Conservation (phyloP, 768 basidiomycete genomes). For the Pulveroboletus sp. region DNA sequence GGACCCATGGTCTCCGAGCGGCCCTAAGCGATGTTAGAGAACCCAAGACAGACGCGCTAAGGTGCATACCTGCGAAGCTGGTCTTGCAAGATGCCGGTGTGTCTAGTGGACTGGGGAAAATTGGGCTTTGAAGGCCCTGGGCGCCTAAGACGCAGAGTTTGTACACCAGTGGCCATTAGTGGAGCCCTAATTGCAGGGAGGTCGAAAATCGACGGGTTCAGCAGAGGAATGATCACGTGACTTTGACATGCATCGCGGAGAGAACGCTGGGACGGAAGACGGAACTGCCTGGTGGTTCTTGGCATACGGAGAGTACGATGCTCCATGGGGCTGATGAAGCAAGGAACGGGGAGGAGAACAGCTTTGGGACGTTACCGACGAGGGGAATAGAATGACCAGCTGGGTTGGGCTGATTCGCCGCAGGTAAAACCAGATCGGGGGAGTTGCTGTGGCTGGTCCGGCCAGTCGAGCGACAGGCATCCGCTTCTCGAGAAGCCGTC, state of each 20-base stretch:
- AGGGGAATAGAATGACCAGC: constrained; percentile 13
- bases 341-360: neutral
- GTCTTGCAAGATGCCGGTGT: constrained; percentile 74
- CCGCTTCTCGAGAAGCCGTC: constrained; percentile 28
- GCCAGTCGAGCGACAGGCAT: constrained; percentile 18
- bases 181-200: neutral
- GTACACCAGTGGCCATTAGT: constrained; percentile 42
- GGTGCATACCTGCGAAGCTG: constrained; percentile 62
- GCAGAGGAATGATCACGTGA: constrained; percentile 11
- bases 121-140: constrained; percentile 29
- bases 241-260: neutral
- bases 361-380: neutral
- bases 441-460: constrained; percentile 25
- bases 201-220: neutral
- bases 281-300: neutral
- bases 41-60: neutral
- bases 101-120: constrained; percentile 36
- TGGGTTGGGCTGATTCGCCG: constrained; percentile 23
- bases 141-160: constrained; percentile 48
- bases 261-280: neutral
- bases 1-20: constrained; percentile 77
- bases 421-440: constrained; percentile 27
- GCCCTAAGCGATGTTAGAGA: constrained; percentile 38
- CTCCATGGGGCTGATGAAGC: neutral
- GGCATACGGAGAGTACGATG: neutral